These are phyloP conservation scores for Macaranga tanarius DNA, from an alignment of 441 rosid species.

Conservation along the genomic window DNA sequence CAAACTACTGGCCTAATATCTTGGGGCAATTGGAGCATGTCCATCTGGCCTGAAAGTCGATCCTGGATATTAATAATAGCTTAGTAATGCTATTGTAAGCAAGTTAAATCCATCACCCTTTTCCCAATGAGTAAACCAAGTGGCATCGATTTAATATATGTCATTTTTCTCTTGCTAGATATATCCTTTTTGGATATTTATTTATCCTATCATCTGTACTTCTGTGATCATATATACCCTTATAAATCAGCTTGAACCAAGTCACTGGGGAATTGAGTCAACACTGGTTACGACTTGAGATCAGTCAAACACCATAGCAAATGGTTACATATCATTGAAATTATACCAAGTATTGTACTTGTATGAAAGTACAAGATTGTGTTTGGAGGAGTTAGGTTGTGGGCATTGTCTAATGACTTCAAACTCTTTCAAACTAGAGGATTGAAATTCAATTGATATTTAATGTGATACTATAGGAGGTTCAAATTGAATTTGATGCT, in stretches of 20 bases:
- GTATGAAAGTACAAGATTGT: slow-evolving; percentile 1
- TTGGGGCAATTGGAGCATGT: too few relatives aligned
- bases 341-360: neutral
- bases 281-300: neutral
- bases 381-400: neutral
- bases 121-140: neutral
- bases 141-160: neutral
- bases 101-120: neutral
- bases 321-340: neutral
- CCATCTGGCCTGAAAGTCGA: too few relatives aligned
- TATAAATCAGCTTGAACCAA: neutral
- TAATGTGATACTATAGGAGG: neutral
- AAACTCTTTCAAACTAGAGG: neutral
- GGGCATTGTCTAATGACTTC: neutral
- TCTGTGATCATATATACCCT: neutral
- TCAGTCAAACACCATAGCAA: neutral
- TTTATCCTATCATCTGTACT: neutral
- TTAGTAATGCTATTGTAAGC: too few relatives aligned
- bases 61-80: too few relatives aligned
- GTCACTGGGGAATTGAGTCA: neutral
- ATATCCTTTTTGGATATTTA: neutral
- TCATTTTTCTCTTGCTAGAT: neutral
- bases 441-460: neutral
- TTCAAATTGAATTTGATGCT: neutral
- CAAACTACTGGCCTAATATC: too few relatives aligned